phyloP scores from a whole-genome alignment of 2,329 filamentous ascomycete species.

The Verticillium nubilum region DNA sequence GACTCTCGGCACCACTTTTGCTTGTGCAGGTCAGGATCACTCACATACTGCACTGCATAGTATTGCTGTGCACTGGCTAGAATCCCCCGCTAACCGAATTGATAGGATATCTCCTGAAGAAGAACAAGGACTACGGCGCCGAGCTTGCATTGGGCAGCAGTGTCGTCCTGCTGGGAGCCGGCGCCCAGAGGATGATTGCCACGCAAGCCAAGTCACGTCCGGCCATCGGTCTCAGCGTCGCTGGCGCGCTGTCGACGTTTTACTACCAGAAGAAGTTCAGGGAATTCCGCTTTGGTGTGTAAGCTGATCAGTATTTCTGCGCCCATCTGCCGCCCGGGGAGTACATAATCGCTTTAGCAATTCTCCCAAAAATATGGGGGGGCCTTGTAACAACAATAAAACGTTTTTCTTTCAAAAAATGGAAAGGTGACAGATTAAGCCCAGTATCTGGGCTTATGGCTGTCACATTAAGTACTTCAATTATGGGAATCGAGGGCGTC shows the following conservation, averaged over 20 bases:
- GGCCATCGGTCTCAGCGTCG: constrained; percentile 25
- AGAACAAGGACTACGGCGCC: constrained; percentile 35
- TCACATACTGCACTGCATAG: neutral
- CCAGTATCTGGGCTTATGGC: no score
- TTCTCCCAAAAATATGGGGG: no score
- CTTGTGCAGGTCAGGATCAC: constrained; percentile 19
- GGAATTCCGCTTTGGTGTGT: constrained; percentile 33
- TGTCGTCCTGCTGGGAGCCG: constrained; percentile 28
- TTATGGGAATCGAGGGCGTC: no score
- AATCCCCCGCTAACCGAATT: neutral
- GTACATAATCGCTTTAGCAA: no score
- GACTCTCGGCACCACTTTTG: constrained; percentile 24
- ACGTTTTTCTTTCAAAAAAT: no score
- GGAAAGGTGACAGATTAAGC: no score
- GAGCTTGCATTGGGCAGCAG: constrained; percentile 35
- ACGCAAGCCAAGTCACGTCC: constrained; percentile 29
- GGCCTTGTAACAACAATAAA: no score
- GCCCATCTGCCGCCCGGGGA: no score
- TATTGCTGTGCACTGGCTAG: neutral
- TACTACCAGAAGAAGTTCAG: constrained; percentile 36
- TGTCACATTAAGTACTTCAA: no score
- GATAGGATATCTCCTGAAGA: constrained; percentile 32
- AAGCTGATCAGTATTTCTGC: neutral
- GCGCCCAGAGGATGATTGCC: constrained; percentile 31
- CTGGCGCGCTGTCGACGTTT: constrained; percentile 28